Evolutionary conservation across 371 early-diverging fungal species (phyloP).

Genomic region (Mortierella sp.): DNA sequence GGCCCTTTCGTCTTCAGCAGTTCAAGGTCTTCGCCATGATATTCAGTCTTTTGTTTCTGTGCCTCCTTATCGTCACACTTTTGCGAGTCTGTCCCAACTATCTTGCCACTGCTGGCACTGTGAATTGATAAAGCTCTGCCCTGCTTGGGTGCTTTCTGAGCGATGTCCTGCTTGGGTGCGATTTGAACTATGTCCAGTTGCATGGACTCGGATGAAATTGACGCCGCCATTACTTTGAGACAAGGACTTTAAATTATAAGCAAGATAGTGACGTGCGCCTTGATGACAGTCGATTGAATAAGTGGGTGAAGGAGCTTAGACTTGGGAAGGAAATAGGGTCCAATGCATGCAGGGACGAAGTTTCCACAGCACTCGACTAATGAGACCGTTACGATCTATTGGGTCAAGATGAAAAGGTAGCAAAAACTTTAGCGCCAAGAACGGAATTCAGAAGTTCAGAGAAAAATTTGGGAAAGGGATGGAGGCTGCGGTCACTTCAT

Average conservation of each 20-base stretch:
- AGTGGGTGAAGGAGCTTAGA: too few relatives aligned
- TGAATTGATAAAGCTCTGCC: neutral
- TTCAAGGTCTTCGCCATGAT: conserved; percentile 18
- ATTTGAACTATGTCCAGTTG: conserved; percentile 15
- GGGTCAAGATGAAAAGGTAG: too few relatives aligned
- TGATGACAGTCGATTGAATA: too few relatives aligned
- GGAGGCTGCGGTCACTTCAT: too few relatives aligned
- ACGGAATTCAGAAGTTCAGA: too few relatives aligned
- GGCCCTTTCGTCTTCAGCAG: conserved; percentile 5
- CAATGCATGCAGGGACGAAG: too few relatives aligned
- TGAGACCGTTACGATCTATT: too few relatives aligned
- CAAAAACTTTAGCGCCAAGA: too few relatives aligned
- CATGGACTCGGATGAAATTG: conserved; percentile 31
- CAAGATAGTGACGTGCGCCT: too few relatives aligned
- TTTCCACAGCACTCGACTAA: too few relatives aligned
- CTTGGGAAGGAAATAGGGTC: too few relatives aligned
- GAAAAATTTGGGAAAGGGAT: too few relatives aligned
- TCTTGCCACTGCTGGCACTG: neutral
- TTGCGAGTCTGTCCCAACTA: neutral
- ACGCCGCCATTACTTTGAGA: conserved; percentile 23
- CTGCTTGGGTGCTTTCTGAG: conserved; percentile 3
- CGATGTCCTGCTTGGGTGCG: conserved; percentile 11
- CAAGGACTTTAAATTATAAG: neutral
- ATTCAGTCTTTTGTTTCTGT: neutral
- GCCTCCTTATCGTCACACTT: neutral